phyloP scores from a whole-genome alignment of 2,329 filamentous ascomycete genomes.

The Neodidymelliopsis sp. region DNA sequence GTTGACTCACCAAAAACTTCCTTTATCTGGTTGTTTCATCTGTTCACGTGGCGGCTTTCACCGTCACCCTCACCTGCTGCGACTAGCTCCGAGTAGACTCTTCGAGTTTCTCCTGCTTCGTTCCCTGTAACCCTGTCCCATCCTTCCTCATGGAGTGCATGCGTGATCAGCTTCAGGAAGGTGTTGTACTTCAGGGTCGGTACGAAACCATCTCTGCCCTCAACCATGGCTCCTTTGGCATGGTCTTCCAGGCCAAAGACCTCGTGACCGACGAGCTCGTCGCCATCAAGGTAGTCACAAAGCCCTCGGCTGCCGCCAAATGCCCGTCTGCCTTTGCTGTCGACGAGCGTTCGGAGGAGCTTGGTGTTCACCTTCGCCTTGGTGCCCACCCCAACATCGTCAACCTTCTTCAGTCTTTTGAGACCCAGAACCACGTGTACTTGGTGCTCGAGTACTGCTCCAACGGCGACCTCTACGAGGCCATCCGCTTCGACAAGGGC shows the following conservation, averaged over 20 bases:
- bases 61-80: constrained; percentile 29
- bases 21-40: constrained; percentile 31
- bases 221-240: constrained; percentile 98
- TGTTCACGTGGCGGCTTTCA: constrained; percentile 29
- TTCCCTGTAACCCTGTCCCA: constrained; percentile 25
- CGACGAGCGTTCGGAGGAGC: constrained; percentile 84
- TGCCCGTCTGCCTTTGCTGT: constrained; percentile 71
- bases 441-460: constrained; percentile 94
- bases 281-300: constrained; percentile 96
- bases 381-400: constrained; percentile 89
- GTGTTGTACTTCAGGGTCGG: constrained; percentile 83
- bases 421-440: constrained; percentile 89
- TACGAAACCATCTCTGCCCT: constrained; percentile 92
- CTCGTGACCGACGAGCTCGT: constrained; percentile 78
- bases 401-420: constrained; percentile 88
- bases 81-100: constrained; percentile 42
- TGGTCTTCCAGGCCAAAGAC: constrained; percentile 95
- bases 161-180: constrained; percentile 79
- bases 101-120: constrained; percentile 46
- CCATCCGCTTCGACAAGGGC: constrained; percentile 86
- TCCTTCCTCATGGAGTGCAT: constrained; percentile 77
- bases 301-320: constrained; percentile 70
- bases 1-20: constrained; percentile 46
- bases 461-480: constrained; percentile 96
- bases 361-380: constrained; percentile 80